phyloP scores from a whole-genome alignment of 2,329 filamentous ascomycete species.

The Cordyceps cicadae region DNA sequence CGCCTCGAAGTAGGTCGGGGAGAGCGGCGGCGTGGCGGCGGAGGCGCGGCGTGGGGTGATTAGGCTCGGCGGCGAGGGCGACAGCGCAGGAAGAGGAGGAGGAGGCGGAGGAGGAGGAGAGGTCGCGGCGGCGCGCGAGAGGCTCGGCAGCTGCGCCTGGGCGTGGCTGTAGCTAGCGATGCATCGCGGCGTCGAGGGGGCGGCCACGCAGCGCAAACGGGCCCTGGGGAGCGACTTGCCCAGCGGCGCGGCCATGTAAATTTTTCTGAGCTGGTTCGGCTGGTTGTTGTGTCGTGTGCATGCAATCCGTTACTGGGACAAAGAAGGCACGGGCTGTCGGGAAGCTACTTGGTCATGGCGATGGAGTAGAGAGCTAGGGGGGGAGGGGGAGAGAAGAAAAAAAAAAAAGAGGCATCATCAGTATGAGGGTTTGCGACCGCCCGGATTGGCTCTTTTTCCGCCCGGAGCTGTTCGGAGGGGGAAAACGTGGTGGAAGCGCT shows the following conservation, averaged over 20 bases:
- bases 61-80: neutral
- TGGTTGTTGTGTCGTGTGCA: neutral
- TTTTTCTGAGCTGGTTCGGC: neutral
- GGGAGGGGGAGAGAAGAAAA: neutral
- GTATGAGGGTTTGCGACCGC: neutral
- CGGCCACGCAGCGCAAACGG: constrained; percentile 8
- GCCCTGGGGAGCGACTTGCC: neutral
- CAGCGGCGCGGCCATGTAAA: neutral
- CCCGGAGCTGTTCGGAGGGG: too few relatives aligned
- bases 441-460: constrained; percentile 4
- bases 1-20: constrained; percentile 25
- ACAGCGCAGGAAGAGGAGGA: constrained; percentile 7
- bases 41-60: neutral
- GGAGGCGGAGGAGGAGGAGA: neutral
- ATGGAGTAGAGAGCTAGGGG: neutral
- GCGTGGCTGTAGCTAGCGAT: constrained; percentile 23
- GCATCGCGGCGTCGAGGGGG: constrained; percentile 13
- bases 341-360: neutral
- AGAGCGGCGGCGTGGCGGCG: constrained; percentile 4
- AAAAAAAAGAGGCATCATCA: neutral
- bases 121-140: constrained; percentile 1
- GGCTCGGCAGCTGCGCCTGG: constrained; percentile 23
- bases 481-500: too few relatives aligned
- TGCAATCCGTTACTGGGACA: neutral
- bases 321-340: neutral